A percentile compares a stretch with the other conserved stretches of the same genome.
These are phyloP conservation scores for Inga leiocalycina DNA, from an alignment of 306 rosid genomes.

Conservation along the genomic window DNA sequence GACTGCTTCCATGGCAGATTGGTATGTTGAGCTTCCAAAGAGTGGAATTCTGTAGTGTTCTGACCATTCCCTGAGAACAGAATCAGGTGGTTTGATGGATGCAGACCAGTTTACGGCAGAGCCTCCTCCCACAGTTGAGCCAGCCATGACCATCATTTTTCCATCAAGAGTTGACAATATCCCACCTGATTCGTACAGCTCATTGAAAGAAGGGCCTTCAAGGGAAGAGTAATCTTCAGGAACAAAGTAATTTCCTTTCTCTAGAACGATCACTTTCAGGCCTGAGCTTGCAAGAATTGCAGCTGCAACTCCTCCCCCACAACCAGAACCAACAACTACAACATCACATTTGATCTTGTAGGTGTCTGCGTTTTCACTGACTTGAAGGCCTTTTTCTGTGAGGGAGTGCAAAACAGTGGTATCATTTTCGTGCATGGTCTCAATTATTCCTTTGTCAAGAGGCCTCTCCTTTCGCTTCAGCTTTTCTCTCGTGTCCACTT, in stretches of 20 bases:
- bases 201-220: slow-evolving; percentile 80
- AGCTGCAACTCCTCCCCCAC: slow-evolving; percentile 99
- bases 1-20: slow-evolving; percentile 74
- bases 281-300: slow-evolving; percentile 86
- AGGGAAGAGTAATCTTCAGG: slow-evolving; percentile 78
- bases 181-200: slow-evolving; percentile 75
- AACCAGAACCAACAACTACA: slow-evolving; percentile 84
- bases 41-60: slow-evolving; percentile 61
- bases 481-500: slow-evolving; percentile 54
- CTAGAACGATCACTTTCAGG: slow-evolving; percentile 73
- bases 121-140: slow-evolving; percentile 96
- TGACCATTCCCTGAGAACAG: slow-evolving; percentile 79
- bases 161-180: slow-evolving; percentile 66
- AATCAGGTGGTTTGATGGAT: slow-evolving; percentile 72
- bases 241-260: slow-evolving; percentile 87
- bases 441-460: slow-evolving; percentile 72
- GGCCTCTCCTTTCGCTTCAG: slow-evolving; percentile 62
- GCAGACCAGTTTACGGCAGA: slow-evolving; percentile 97
- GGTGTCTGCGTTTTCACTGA: slow-evolving; percentile 42
- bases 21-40: slow-evolving; percentile 62
- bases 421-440: slow-evolving; percentile 57
- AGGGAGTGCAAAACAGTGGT: slow-evolving; percentile 58
- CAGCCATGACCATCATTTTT: slow-evolving; percentile 75
- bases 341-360: slow-evolving; percentile 88
- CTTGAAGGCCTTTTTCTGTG: slow-evolving; percentile 67